Base-by-base conservation (phyloP, 495 filamentous ascomycete genomes). In the Hypoxylon perforatum region DNA sequence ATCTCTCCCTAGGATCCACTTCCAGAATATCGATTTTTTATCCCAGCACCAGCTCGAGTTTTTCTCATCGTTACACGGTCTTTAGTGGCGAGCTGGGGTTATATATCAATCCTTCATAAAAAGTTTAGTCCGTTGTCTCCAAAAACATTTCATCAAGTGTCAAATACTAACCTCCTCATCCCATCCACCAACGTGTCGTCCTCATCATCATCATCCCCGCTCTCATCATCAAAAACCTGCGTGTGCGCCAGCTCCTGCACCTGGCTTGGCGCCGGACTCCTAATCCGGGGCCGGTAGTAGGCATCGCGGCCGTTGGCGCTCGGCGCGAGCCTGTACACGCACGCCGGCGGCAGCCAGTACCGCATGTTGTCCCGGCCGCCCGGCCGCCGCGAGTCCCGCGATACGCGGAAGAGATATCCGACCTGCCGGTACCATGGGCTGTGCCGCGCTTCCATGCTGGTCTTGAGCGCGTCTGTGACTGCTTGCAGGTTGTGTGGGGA, bases 141-240 rank as follows among this genome's bases (percentile, higher is more conserved):
- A 30, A 6, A n/a, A 3, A 14, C 10, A 4, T 23, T 4, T 5
- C 25, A 19, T 1, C 12, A 12, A 4, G 22, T 54, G 18, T n/a
- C n/a, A n/a, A n/a, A n/a, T 15, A 63, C 65, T 15, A 55, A 49
- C 1, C 1, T 33, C 65, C 65, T 60, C 59, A 63, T 69, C 0
- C 63, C 59, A 46, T 59, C 11, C 0, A 69, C 44, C 33, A 69
- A 33, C 14, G 36, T 61, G 9, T 49, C 53, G 50, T 57, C 65
- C 23, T 71, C 65, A 22, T 64, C 64, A 2, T 57, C 65, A 23
- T 71, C 65, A 22, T 64, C 64, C 3, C 64, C 69, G 33, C 59
- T 65, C 33, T 56, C 25, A 14, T 71, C 64, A 7, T 46, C 56
- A 15, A 42, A 56, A 1, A 46, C 54, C 2, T 48, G 49, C 0